Evolutionary conservation across 805 yeast species (phyloP), one percentile per base, ranked within the genome.

Genomic region (Metschnikowia aberdeeniae): DNA sequence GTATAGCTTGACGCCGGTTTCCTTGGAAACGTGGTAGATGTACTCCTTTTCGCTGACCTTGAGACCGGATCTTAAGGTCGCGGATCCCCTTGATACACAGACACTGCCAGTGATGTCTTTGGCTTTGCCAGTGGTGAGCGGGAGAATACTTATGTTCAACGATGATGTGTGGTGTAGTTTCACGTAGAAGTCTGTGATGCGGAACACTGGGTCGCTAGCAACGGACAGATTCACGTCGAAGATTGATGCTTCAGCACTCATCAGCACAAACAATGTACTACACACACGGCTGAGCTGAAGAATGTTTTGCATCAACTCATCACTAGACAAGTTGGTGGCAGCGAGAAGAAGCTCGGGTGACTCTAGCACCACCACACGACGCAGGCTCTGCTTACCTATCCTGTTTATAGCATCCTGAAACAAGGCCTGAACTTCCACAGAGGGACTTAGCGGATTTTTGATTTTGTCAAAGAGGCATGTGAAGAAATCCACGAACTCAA

Each of bases 121-220:
- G 0, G 96, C 95, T 54, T 88, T 72, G 0, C 96, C 96, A 0
- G 96, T 87, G 3, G 77, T 71, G 47, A 89, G 66, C 1, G 95
- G 89, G 54, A 78, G 76, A 30, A 88, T 58, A 17, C 75, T 69
- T n/a, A 88, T 52, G 33, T 80, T 69, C 34, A 80, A 49, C 28
- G 72, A 68, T 0, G 86, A 68, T 45, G 76, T 72, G 53, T 81
- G 80, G 17, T 76, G 59, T 19, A 80, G 49, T 45, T 73, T 74
- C 2, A 68, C 61, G 20, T 78, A 57, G 51, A 81, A 75, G 32
- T 76, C 77, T 0, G 78, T 60, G 14, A 71, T 68, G 47, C 73
- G 72, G 58, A 60, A 76, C 34, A 54, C 65, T 12, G 72, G 75
- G 27, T 61, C 64, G 3, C 47, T 44, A 9, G 63, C 45, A 20